Conservation (phyloP, 495 filamentous ascomycete species). For the Aspergillus nanangensis region DNA sequence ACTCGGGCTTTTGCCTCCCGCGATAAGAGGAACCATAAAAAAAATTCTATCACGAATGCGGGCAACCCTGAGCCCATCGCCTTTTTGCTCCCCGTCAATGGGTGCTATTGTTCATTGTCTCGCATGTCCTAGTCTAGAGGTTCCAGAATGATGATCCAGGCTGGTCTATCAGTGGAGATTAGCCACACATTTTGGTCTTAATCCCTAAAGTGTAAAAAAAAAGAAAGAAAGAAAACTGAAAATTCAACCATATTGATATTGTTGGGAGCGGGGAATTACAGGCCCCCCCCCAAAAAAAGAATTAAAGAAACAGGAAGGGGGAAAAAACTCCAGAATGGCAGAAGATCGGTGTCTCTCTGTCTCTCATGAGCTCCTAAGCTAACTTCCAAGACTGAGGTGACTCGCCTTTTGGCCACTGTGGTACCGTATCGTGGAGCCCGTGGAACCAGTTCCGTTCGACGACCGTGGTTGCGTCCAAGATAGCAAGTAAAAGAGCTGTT, state of each 20-base stretch:
- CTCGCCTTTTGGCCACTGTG: slow-evolving; percentile 9
- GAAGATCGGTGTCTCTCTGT: neutral
- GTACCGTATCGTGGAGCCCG: slow-evolving; percentile 17
- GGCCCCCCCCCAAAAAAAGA: neutral
- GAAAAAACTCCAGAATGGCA: too few relatives aligned
- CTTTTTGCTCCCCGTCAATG: neutral
- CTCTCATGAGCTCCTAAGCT: neutral
- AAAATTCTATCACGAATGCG: neutral
- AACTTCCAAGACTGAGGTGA: slow-evolving; percentile 4
- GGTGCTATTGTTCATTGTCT: slow-evolving; percentile 1
- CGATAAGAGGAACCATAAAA: neutral
- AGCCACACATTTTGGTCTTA: neutral
- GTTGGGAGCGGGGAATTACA: neutral
- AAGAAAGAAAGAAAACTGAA: neutral
- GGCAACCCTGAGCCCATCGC: neutral
- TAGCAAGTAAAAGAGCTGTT: slow-evolving; percentile 10
- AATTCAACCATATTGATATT: neutral
- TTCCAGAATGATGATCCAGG: slow-evolving; percentile 10
- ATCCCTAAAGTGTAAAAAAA: too few relatives aligned
- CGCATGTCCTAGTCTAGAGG: slow-evolving; percentile 2
- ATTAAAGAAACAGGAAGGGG: neutral
- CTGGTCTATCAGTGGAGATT: slow-evolving; percentile 2
- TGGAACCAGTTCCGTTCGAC: slow-evolving; percentile 14
- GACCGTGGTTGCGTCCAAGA: slow-evolving; percentile 14
- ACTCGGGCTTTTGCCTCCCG: slow-evolving; percentile 14